Percentiles rank a stretch among this genome's conserved stretches.
These are phyloP conservation scores for Biscogniauxia sp. DNA, from an alignment of 2,329 filamentous ascomycete species.

Conservation along the genomic window DNA sequence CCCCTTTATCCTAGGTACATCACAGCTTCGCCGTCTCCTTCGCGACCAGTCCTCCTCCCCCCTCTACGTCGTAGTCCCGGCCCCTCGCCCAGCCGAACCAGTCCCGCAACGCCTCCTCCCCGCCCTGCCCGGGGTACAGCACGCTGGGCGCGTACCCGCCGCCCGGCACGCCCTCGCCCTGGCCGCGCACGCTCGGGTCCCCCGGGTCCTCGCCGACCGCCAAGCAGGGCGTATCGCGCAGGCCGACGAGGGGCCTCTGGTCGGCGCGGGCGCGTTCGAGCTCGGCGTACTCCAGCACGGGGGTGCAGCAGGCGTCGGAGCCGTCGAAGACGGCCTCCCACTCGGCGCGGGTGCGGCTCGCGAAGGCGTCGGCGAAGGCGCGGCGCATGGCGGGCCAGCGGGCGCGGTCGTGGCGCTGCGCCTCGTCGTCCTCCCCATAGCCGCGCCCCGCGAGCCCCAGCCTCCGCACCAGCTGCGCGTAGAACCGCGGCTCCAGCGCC, in stretches of 20 bases:
- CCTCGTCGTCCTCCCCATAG: no score
- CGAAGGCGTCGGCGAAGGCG: conserved; percentile 64
- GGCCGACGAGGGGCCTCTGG: conserved; percentile 66
- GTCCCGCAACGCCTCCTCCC: conserved; percentile 62
- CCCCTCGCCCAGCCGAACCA: conserved; percentile 81
- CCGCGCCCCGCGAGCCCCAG: conserved; percentile 55
- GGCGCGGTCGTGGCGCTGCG: conserved; percentile 54
- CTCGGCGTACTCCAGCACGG: conserved; percentile 69
- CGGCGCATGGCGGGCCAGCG: conserved; percentile 67
- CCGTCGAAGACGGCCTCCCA: conserved; percentile 89
- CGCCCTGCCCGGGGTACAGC: conserved; percentile 67
- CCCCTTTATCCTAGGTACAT: not conserved
- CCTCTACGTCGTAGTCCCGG: conserved; percentile 64
- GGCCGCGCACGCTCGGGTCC: conserved; percentile 49
- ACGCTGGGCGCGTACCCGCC: conserved; percentile 62
- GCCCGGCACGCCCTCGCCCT: conserved; percentile 64
- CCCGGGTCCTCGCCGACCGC: conserved; percentile 52
- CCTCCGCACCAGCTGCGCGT: conserved; percentile 62
- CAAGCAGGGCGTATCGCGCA: conserved; percentile 67
- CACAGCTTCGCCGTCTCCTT: conserved; percentile 45
- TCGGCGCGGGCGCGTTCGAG: conserved; percentile 57
- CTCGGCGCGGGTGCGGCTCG: conserved; percentile 65
- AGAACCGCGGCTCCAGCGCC: conserved; percentile 87
- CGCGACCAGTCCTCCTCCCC: conserved; percentile 61
- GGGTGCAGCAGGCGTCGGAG: conserved; percentile 90